These are phyloP conservation scores for Pelargonium citronellum DNA, from an alignment of 441 rosid genomes.

Conservation along the genomic window DNA sequence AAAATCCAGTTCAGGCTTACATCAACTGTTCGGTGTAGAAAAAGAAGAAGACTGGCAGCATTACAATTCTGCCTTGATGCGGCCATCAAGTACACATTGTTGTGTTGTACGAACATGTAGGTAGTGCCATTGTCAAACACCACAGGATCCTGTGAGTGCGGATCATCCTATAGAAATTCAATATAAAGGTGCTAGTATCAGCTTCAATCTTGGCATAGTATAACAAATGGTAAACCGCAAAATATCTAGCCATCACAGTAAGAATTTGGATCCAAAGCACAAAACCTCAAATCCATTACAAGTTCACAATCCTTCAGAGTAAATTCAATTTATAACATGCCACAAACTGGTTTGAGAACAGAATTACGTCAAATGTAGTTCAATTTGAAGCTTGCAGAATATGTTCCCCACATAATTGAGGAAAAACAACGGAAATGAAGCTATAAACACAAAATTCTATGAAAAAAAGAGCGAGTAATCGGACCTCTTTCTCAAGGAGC, in stretches of 20 bases:
- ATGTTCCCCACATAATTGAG: background rate
- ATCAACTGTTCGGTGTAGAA: conserved; percentile 86
- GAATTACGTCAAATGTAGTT: too few relatives aligned
- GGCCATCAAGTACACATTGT: conserved; percentile 77
- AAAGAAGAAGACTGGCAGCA: conserved; percentile 83
- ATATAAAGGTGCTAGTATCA: conserved; percentile 2
- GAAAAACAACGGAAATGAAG: background rate
- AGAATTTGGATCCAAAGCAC: background rate
- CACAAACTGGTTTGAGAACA: background rate
- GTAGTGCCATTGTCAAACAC: conserved; percentile 88
- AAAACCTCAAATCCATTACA: background rate
- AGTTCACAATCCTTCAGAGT: background rate
- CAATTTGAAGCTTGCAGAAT: background rate
- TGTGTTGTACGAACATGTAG: conserved; percentile 86
- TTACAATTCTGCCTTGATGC: conserved; percentile 93
- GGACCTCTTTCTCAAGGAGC: conserved; percentile 89
- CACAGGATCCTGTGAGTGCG: conserved; percentile 88
- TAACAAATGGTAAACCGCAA: background rate
- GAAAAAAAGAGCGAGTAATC: background rate
- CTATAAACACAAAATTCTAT: background rate
- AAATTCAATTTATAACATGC: background rate
- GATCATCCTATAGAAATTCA: conserved; percentile 62
- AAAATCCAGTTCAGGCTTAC: conserved; percentile 35
- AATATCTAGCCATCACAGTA: background rate
- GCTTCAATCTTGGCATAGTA: background rate